Base-by-base conservation (phyloP, 352 stramenopile species). In the Aphanomyces astaci region DNA sequence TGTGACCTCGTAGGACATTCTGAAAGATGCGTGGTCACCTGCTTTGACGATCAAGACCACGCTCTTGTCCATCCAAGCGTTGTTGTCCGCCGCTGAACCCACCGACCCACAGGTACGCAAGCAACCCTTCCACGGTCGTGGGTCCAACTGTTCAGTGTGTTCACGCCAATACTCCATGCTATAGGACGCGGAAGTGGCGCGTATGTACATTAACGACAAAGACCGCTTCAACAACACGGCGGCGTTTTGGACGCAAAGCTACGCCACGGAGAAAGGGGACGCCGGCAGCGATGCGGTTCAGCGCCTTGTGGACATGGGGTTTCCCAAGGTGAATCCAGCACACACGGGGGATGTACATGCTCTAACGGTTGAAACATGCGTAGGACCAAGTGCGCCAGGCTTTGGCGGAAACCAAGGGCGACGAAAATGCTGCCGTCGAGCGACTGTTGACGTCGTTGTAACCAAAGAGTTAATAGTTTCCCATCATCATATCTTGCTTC, bases 41-140 rank as follows among this genome's bases (percentile, higher is more conserved):
- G 96, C 96, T 27, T 71, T 99, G 52, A 98, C 95, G 25, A 99
- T 99, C 72, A 98, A 98, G 76, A 99, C 96, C 45, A 95, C 94
- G 51, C 74, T 99, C 30, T 72, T 99, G 24, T 97, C 87, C 4
- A 92, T 99, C 63, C 94, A 98, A 71, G 96, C 96, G 40, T 82
- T 99, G 33, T 81, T 99, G 22, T 98, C 92, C 33, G 93, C 93
- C 0, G 89, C 96, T 1, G 94, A 98, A 72, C 96, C 96, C 0
- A 85, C 75, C 7, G 87, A 96, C 63, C 89, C 89, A n/a, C 89
- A 87, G 71, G 74, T 71, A 17, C 17, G 19, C 22, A 1, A 27
- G 10, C 22, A 19, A n/a, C 22, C 30, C 13, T 43, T 19, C 60
- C 36, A n/a, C n/a, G n/a, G n/a, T n/a, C n/a, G n/a, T n/a, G n/a